phyloP scores from a whole-genome alignment of 225 moss, liverwort and hornwort species.

The Antitrichia curtipendula region DNA sequence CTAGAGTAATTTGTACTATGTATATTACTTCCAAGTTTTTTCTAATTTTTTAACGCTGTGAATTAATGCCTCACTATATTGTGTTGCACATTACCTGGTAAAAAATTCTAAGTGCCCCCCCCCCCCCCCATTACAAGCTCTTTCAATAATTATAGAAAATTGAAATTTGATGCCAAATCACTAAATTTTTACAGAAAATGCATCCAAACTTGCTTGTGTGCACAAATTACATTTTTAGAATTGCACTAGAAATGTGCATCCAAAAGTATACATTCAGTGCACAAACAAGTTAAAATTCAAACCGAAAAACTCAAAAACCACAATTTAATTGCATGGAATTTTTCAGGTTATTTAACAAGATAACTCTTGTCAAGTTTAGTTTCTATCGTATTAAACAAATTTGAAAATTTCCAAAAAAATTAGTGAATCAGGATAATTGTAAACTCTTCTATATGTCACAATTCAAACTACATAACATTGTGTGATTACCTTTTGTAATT shows the following conservation, averaged over 20 bases:
- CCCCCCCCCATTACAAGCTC: no score
- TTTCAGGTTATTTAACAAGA: no score
- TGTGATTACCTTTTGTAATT: not conserved
- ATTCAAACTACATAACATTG: not conserved
- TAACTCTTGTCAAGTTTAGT: no score
- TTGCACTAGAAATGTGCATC: not conserved
- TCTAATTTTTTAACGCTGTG: no score
- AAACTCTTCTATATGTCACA: not conserved
- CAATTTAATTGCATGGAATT: not conserved
- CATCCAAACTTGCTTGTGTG: accelerated
- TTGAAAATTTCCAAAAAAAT: no score
- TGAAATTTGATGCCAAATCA: accelerated
- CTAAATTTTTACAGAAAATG: not conserved
- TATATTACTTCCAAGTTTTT: no score
- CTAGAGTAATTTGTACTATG: no score
- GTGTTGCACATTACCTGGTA: no score
- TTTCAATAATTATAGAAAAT: not conserved
- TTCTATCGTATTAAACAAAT: not conserved
- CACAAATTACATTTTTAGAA: not conserved
- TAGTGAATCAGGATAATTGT: not conserved
- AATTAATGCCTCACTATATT: no score
- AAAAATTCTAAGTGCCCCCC: no score
- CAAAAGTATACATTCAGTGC: not conserved
- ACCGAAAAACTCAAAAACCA: accelerated
- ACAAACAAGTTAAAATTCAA: not conserved